Evolutionary conservation across 805 yeast genomes (phyloP), one percentile per base, ranked within the genome.

Genomic region (Candida oleophila): DNA sequence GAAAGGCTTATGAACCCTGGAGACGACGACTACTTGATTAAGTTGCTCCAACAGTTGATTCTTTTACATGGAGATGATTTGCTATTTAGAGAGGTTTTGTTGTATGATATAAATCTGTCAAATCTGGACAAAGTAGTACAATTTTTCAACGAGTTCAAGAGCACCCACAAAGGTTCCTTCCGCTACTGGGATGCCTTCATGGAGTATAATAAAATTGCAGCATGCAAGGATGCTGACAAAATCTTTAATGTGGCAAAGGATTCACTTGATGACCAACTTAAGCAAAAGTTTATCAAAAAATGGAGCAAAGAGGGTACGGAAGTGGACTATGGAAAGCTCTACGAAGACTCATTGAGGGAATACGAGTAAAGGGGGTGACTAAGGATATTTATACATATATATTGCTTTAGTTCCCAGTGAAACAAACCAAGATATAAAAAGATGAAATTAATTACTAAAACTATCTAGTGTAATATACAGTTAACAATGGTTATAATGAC

Each of bases 1-100:
- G 81, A 78, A 51, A 55, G 66, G 30, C 41, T 74, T 3, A 35
- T 65, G 9, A 52, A 57, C 44, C 55, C 56, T 2, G 44, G 49
- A 21, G 68, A 61, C 43, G 63, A 55, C 30, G 60, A 49, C 19
- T 58, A 60, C 45, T 30, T 72, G 3, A 22, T 65, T 12, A 47
- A 57, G 4, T 48, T 76, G 38, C 52, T 70, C 7, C 53, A 55
- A 16, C 50, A 54, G 39, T 57, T 73, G 38, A 9, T 21, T 8
- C 20, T 16, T 11, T n/a, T n/a, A 14, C 38, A 41, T 19, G n/a
- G n/a, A 15, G n/a, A 14, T 3, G 38, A 7, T 14, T 34, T 30
- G 8, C 15, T 41, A 22, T 30, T 30, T 34, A 36, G 37, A 12
- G 44, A 41, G 16, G 19, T 41, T 22, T 21, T 33, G 28, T 15